Conservation (phyloP, 169 alveolate species). For the Perkinsus chesapeaki region DNA sequence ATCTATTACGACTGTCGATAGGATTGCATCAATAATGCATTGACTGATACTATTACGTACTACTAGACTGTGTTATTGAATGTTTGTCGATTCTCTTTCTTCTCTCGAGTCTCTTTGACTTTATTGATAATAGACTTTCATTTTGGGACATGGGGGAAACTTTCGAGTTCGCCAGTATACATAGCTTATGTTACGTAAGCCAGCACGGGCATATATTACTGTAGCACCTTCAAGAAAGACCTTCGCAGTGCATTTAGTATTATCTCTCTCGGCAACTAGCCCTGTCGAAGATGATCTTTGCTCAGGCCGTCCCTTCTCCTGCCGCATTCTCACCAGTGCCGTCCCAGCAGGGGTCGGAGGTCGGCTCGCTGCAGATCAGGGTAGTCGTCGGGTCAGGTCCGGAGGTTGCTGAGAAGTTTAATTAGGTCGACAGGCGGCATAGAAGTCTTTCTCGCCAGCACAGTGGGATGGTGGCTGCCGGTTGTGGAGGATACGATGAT, state of each 20-base stretch:
- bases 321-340: not conserved
- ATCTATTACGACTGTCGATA: too few species aligned
- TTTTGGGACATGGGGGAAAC: too few species aligned
- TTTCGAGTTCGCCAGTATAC: too few species aligned
- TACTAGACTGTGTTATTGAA: too few species aligned
- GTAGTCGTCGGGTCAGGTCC: not conserved
- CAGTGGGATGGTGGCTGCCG: not conserved
- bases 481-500: not conserved
- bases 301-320: not conserved
- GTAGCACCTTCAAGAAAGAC: too few species aligned
- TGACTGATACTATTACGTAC: too few species aligned
- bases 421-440: not conserved
- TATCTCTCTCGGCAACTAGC: not conserved
- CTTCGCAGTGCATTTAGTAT: too few species aligned
- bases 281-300: too few species aligned
- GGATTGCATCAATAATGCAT: too few species aligned
- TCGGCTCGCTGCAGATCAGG: not conserved
- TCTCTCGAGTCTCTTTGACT: not conserved
- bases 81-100: too few species aligned
- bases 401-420: not conserved
- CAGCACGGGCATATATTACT: too few species aligned
- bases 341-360: not conserved
- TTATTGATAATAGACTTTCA: not conserved
- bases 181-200: too few species aligned
- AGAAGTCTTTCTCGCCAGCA: not conserved